Evolutionary conservation across 2,329 filamentous ascomycete species (phyloP).

Genomic region (Penicillium sp.): DNA sequence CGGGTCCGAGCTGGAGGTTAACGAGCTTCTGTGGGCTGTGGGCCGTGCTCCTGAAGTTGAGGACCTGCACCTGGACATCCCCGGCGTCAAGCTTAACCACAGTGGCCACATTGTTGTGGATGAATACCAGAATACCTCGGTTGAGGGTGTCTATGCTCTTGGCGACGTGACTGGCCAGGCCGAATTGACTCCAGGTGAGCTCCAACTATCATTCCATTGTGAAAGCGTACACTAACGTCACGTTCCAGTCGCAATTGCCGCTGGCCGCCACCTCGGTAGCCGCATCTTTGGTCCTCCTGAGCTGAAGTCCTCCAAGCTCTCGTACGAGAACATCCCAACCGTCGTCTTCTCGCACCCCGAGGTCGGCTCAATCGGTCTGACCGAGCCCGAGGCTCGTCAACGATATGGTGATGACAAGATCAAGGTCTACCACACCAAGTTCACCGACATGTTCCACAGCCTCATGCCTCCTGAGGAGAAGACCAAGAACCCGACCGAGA

Average conservation of each 20-base stretch:
- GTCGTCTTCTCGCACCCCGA: slow-evolving; percentile 54
- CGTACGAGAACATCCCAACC: slow-evolving; percentile 52
- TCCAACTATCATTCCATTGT: background rate
- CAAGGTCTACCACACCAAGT: slow-evolving; percentile 51
- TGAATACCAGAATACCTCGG: slow-evolving; percentile 51
- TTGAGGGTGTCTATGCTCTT: slow-evolving; percentile 49
- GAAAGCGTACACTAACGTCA: background rate
- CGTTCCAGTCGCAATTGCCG: slow-evolving; percentile 49
- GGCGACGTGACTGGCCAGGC: slow-evolving; percentile 53
- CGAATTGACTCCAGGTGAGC: slow-evolving; percentile 50
- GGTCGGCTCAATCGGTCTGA: slow-evolving; percentile 50
- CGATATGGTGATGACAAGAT: slow-evolving; percentile 51
- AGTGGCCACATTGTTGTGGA: slow-evolving; percentile 48
- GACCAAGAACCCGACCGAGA: slow-evolving; percentile 50
- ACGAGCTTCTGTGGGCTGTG: slow-evolving; percentile 53
- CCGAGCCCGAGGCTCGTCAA: slow-evolving; percentile 49
- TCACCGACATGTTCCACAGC: slow-evolving; percentile 51
- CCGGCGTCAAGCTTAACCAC: slow-evolving; percentile 42
- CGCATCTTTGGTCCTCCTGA: slow-evolving; percentile 50
- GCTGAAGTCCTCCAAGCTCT: slow-evolving; percentile 44
- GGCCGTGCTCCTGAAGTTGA: slow-evolving; percentile 48
- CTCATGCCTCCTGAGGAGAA: slow-evolving; percentile 49
- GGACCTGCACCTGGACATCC: slow-evolving; percentile 41
- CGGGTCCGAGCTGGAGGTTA: slow-evolving; percentile 46
- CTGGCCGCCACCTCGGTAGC: slow-evolving; percentile 50